These are phyloP conservation scores for Cutaneotrichosporon mucoides DNA, from an alignment of 1,284 basidiomycete species.

Conservation along the genomic window DNA sequence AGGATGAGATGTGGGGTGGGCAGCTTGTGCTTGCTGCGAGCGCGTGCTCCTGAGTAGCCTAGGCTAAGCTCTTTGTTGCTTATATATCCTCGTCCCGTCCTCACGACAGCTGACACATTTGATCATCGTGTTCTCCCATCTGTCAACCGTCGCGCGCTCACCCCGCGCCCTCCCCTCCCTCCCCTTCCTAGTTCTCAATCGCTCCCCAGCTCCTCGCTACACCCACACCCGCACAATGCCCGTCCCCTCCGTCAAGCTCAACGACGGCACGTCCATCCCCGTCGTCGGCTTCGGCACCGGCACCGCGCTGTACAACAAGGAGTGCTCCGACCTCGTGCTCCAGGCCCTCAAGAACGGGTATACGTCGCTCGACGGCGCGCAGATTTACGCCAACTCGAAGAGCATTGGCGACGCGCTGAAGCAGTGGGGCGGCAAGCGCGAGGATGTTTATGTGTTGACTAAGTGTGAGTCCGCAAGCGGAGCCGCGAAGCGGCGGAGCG, in stretches of 20 bases:
- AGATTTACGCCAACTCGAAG: conserved; percentile 52
- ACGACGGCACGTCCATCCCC: conserved; percentile 36
- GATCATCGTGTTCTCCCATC: too few species aligned
- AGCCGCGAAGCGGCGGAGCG: too few species aligned
- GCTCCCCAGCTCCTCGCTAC: not conserved
- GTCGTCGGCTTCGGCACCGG: conserved; percentile 40
- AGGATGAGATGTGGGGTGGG: too few species aligned
- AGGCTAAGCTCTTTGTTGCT: too few species aligned
- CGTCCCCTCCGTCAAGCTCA: conserved; percentile 26
- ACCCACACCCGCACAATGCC: conserved; percentile 3
- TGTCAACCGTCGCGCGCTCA: not conserved
- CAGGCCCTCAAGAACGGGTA: conserved; percentile 37
- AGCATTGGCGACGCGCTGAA: conserved; percentile 56
- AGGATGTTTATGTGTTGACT: conserved; percentile 54
- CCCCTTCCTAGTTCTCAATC: not conserved
- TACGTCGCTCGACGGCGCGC: conserved; percentile 35
- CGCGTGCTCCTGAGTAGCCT: too few species aligned
- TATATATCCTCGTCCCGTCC: too few species aligned
- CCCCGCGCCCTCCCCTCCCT: too few species aligned
- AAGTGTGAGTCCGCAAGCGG: conserved; percentile 41
- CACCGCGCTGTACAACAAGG: conserved; percentile 35
- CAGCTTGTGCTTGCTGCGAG: too few species aligned
- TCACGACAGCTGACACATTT: too few species aligned
- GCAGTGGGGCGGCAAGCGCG: conserved; percentile 58
- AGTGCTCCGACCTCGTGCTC: conserved; percentile 27